A percentile compares a stretch with the other conserved stretches of the same genome.
phyloP scores from a whole-genome alignment of 495 filamentous ascomycete genomes.

The Aspergillus diversus region DNA sequence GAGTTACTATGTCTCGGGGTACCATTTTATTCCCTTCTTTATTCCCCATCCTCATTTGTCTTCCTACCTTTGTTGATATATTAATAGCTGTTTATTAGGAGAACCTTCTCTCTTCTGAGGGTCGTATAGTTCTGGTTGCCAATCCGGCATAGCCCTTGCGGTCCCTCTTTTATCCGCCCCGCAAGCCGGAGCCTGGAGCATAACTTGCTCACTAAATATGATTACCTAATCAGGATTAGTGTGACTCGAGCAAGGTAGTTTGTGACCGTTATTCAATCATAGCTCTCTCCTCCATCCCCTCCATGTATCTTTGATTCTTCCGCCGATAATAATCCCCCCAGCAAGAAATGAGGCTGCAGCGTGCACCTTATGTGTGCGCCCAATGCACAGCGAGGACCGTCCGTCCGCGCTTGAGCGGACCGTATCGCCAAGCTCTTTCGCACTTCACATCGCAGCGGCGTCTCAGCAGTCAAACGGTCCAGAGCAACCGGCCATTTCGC shows the following conservation, averaged over 20 bases:
- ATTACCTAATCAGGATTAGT: no score
- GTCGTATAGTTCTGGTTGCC: no score
- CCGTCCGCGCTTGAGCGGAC: slow-evolving; percentile 20
- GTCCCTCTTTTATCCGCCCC: slow-evolving; percentile 1
- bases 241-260: no score
- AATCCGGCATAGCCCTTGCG: background rate
- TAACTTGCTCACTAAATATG: no score
- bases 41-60: no score
- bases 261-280: background rate
- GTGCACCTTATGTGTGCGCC: slow-evolving; percentile 36
- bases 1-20: no score
- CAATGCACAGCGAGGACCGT: slow-evolving; percentile 35
- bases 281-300: background rate
- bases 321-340: background rate
- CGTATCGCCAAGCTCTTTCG: slow-evolving; percentile 9
- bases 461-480: slow-evolving; percentile 38
- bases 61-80: no score
- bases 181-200: background rate
- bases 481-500: slow-evolving; percentile 61
- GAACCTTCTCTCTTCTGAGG: no score
- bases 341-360: slow-evolving; percentile 34
- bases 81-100: no score
- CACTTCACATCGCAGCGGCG: slow-evolving; percentile 27
- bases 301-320: background rate
- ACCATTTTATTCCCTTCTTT: no score